These are phyloP conservation scores for Annulohypoxylon truncatum DNA, from an alignment of 2,329 filamentous ascomycete genomes.

Conservation along the genomic window DNA sequence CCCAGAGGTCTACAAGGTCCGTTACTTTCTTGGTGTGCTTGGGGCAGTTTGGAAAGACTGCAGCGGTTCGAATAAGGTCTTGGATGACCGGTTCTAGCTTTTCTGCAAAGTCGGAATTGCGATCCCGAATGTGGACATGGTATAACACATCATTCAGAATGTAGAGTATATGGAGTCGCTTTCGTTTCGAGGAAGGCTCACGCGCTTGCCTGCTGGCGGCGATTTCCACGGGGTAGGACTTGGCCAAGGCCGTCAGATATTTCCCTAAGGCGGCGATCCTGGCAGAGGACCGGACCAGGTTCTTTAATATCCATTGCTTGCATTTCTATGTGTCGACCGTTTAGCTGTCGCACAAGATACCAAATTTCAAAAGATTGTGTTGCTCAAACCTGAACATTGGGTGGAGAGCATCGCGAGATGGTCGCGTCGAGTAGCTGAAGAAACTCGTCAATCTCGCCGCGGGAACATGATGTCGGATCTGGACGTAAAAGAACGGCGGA, in stretches of 20 bases:
- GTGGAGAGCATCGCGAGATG: slow-evolving; percentile 77
- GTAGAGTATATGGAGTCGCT: slow-evolving; percentile 80
- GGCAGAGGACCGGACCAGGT: slow-evolving; percentile 74
- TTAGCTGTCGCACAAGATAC: slow-evolving; percentile 51
- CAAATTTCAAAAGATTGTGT: slow-evolving; percentile 56
- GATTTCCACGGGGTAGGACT: slow-evolving; percentile 60
- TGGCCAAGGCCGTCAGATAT: slow-evolving; percentile 77
- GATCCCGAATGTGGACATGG: slow-evolving; percentile 68
- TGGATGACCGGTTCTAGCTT: slow-evolving; percentile 70
- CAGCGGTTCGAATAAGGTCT: slow-evolving; percentile 69
- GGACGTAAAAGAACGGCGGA: slow-evolving; percentile 78
- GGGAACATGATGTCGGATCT: slow-evolving; percentile 76
- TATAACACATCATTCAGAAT: slow-evolving; percentile 82
- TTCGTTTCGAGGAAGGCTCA: slow-evolving; percentile 71
- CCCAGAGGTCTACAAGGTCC: slow-evolving; percentile 76
- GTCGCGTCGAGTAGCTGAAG: slow-evolving; percentile 73
- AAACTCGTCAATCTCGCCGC: slow-evolving; percentile 77
- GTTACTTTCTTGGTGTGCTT: slow-evolving; percentile 75
- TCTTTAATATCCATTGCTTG: slow-evolving; percentile 84
- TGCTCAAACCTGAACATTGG: slow-evolving; percentile 89
- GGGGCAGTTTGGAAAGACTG: slow-evolving; percentile 68
- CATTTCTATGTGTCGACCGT: slow-evolving; percentile 73
- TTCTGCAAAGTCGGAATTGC: slow-evolving; percentile 63
- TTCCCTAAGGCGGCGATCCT: slow-evolving; percentile 77
- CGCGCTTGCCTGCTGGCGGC: slow-evolving; percentile 51